Evolutionary conservation across 495 filamentous ascomycete genomes (phyloP), one percentile per base, ranked within the genome.

Genomic region (Tuber aestivum): DNA sequence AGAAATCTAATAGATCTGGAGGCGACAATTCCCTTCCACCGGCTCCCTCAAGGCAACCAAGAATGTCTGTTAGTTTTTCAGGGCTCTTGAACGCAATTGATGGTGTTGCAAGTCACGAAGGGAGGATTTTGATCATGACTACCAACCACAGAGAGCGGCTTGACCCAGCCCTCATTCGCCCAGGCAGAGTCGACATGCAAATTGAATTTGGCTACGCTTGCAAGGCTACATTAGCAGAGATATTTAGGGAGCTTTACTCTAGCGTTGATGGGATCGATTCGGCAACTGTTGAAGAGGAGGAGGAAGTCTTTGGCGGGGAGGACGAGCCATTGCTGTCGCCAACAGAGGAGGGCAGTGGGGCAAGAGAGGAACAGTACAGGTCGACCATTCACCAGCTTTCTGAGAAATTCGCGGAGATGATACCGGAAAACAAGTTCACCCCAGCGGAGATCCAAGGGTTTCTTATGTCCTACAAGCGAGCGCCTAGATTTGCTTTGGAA

Each of bases 71-170:
- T 75, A 91, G 91, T 0, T 88, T 95, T 20, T 94, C 92, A 3
- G 92, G 89, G 0, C 84, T 95, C 18, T 85, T 95, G 56, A 95
- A 94, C 78, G 92, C 92, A 44, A 87, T 95, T 42, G 93, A 94
- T 78, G 92, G 93, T 23, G 91, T 94, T n/a, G 90, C 91, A 12
- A 89, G 89, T 1, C 89, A 89, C 72, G 92, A 94, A 82, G 93
- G 92, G 20, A 88, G 92, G 8, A 89, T 94, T 27, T 87, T 94
- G 14, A 91, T 95, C 77, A 94, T 95, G 92, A 94, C 92, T 3
- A 94, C 93, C 69, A 95, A 95, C 79, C 91, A 93, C 79, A 80
- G 89, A 0, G 91, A 94, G 45, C 91, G 91, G 76, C 86, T 95
- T 0, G 93, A 95, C 78, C 86, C 89, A 50, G 92, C 93, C 0